Evolutionary conservation across 83 land plant species (phyloP), one percentile per base, ranked within the genome.

Genomic region (Diphasiastrum complanatum): DNA sequence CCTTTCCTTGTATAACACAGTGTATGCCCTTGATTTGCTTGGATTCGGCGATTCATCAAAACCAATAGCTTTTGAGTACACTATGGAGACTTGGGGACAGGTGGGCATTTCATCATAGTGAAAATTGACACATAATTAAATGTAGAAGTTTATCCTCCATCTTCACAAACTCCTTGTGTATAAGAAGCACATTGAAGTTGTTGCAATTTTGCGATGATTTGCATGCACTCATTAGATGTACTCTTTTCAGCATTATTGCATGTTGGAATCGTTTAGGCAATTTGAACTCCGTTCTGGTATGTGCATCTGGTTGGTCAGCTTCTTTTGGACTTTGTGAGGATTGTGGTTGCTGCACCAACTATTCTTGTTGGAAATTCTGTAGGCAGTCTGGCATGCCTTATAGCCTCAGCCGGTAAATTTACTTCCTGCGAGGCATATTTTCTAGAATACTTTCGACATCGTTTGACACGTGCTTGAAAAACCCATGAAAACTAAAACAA

Each of bases 41-140:
- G 97, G 97, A 1, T 77, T 90, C 51, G 97, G 97, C 59, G 85
- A 81, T 48, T 90, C 97, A 12, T 85, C 75, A 54, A 90, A 90
- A 71, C 97, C 97, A 34, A 12, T 70, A 32, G 76, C 76, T 5
- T 86, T 83, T 66, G 60, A 62, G 51, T 90, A 86, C 75, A 77
- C 92, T 25, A 90, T 90, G 97, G 97, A 90, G 70, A 51, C 63
- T 38, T 90, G 97, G 97, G 89, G 85, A 62, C 76, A 84, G 82
- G 97, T 81, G 70, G 54, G 54, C n/a, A 50, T 57, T 25, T 58
- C 14, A 6, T 41, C 43, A 40, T 16, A 40, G 12, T 8, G 12
- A 40, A 40, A 8, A 40, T 16, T 8, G 12, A 40, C 16, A 40
- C 16, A 16, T 40, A 40, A 8, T 8, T 16, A 40, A 8, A 41